Base-by-base conservation (phyloP, 345 rosid genomes). In the Ceriops tagal region DNA sequence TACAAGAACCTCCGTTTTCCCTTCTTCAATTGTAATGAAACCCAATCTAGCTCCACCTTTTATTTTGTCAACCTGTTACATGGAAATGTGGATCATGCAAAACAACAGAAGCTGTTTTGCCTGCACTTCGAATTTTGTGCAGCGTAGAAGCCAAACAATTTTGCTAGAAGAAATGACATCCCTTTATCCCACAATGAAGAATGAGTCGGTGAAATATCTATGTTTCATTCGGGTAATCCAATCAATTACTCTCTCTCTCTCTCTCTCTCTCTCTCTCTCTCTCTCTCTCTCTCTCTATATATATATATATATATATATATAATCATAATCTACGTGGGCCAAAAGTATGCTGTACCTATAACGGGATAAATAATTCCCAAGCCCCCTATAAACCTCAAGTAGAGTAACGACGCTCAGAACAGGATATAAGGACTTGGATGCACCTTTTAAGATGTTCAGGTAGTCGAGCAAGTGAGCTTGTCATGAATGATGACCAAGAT, bases 21-120 rank as follows among this genome's bases (percentile, higher is more conserved):
- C 98, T 59, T 88, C 89, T 3, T 76, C 92, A 65, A 91, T 76
- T 31, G 87, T 82, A 26, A 85, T 88, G 75, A 93, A 93, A 58
- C 93, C 96, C 80, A 93, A 73, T 74, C 98, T 84, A 8, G 87
- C 97, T 80, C 96, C 96, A 16, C 92, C 88, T 8, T 83, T 70
- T 79, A 89, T 83, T 78, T 83, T 89, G 70, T 91, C 96, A 10
- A 91, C 87, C 97, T 91, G 85, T 72, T 71, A 49, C 37, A 73
- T 64, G 35, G 66, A 76, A 71, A 58, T 24, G 27, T 63, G 43
- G 55, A 37, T 21, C 22, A 66, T 27, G 37, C 26, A 15, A 47
- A 46, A 49, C 58, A 34, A 70, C 5, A 28, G 19, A 35, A 24
- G 2, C 31, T 13, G 55, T 46, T 20, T 46, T 27, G 5, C 18